phyloP scores from a whole-genome alignment of 306 rosid species.

The Spatholobus suberectus region DNA sequence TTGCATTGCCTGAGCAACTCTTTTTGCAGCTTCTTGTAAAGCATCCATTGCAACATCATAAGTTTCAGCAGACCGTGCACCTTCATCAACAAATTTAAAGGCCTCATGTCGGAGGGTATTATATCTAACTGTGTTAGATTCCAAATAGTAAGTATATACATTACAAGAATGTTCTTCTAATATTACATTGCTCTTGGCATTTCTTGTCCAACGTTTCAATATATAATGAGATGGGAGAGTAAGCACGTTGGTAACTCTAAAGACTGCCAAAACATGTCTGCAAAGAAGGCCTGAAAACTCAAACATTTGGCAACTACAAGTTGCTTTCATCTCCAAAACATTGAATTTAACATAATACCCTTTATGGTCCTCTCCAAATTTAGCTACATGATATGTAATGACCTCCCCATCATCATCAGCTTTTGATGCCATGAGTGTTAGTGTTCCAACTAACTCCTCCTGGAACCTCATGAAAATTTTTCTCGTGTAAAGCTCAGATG shows the following conservation, averaged over 20 bases:
- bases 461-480: slow-evolving; percentile 88
- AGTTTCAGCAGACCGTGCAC: slow-evolving; percentile 72
- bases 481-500: slow-evolving; percentile 88
- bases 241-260: slow-evolving; percentile 96
- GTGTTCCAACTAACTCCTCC: slow-evolving; percentile 95
- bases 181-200: slow-evolving; percentile 92
- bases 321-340: slow-evolving; percentile 90
- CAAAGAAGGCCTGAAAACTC: slow-evolving; percentile 99
- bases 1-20: slow-evolving; percentile 65
- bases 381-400: slow-evolving; percentile 85
- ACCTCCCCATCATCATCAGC: slow-evolving; percentile 84
- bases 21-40: slow-evolving; percentile 77
- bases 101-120: slow-evolving; percentile 87
- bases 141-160: slow-evolving; percentile 83
- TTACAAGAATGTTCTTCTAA: slow-evolving; percentile 81
- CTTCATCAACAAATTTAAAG: slow-evolving; percentile 88
- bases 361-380: slow-evolving; percentile 95
- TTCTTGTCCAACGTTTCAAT: slow-evolving; percentile 97
- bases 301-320: slow-evolving; percentile 97
- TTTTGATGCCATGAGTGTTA: slow-evolving; percentile 90
- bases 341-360: slow-evolving; percentile 77
- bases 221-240: slow-evolving; percentile 96
- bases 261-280: slow-evolving; percentile 95
- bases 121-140: slow-evolving; percentile 96
- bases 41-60: slow-evolving; percentile 73